Conservation (phyloP, 768 basidiomycete genomes). For the Kockovaella imperatae region DNA sequence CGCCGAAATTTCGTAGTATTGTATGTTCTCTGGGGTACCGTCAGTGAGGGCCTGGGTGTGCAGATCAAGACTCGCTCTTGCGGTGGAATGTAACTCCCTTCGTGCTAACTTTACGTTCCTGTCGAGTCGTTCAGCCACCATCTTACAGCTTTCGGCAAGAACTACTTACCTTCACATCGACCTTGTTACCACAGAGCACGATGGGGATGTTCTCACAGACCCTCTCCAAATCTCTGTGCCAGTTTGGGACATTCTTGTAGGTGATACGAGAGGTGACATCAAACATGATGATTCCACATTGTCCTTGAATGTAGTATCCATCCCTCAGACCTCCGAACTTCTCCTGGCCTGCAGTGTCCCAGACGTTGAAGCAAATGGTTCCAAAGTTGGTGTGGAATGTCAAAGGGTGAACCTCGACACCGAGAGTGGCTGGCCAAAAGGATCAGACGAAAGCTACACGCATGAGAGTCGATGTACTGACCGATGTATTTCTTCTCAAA, state of each 20-base stretch:
- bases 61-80: conserved; percentile 54
- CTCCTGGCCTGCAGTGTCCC: conserved; percentile 99
- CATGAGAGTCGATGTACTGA: conserved; percentile 46
- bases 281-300: conserved; percentile 99
- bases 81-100: conserved; percentile 98
- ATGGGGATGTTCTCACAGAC: conserved; percentile 99
- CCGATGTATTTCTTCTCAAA: conserved; percentile 99
- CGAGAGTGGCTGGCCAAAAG: conserved; percentile 71
- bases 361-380: conserved; percentile 98
- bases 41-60: background rate
- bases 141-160: background rate
- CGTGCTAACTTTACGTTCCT: conserved; percentile 99
- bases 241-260: conserved; percentile 99
- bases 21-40: conserved; percentile 63
- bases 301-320: conserved; percentile 54
- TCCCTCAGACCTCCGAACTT: conserved; percentile 98
- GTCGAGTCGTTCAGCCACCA: conserved; percentile 12
- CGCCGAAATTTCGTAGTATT: conserved; percentile 99
- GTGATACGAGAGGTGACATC: conserved; percentile 98
- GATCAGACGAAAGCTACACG: background rate
- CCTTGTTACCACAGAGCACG: conserved; percentile 98
- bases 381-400: conserved; percentile 96
- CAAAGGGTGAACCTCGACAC: conserved; percentile 98
- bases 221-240: conserved; percentile 96
- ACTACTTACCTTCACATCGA: conserved; percentile 84